Base-by-base conservation (phyloP, 768 basidiomycete genomes). In the Kwoniella pini region DNA sequence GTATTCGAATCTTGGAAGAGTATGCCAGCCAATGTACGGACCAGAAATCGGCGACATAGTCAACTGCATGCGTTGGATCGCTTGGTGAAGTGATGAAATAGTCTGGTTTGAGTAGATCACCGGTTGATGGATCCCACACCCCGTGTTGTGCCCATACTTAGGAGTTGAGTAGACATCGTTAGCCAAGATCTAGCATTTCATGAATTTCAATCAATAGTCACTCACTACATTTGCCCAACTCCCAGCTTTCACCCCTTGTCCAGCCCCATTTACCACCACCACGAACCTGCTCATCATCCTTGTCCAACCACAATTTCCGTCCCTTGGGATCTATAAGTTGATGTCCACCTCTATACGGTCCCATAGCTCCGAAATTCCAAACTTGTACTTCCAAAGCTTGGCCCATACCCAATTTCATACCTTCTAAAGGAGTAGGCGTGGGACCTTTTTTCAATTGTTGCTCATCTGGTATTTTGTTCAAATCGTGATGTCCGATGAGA, bases 391-490 rank as follows among this genome's bases (percentile, higher is more conserved):
- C 68, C 0, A 85, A 88, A 77, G 84, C 80, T 63, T 86, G 79
- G 6, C 94, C 95, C 90, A 96, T 93, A 11, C 91, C 93, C 1
- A 99, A 82, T 3, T 86, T 82, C 60, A 99, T 79, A 2, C 86
- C 86, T 75, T 98, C 89, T 6, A 87, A 84, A 0, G 93, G 89
- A 0, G 89, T 90, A 0, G 95, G 93, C 57, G 86, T 82, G 0
- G 90, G 85, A 0, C 94, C 95, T 75, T 91, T 95, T 74, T 89
- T 91, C 39, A 96, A 80, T 17, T 85, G 86, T 71, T 91, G 89
- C 36, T 83, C 80, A 13, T 80, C 80, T 0, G 91, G 88, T 36
- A 87, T 85, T 19, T 73, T 63, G 44, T 81, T 82, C 30, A 98
- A 80, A 76, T 95, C 85, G 0, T 82, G 80, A 79, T 87, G 87